phyloP scores from a whole-genome alignment of 1,284 basidiomycete species.

The Pisolithus thermaeus region DNA sequence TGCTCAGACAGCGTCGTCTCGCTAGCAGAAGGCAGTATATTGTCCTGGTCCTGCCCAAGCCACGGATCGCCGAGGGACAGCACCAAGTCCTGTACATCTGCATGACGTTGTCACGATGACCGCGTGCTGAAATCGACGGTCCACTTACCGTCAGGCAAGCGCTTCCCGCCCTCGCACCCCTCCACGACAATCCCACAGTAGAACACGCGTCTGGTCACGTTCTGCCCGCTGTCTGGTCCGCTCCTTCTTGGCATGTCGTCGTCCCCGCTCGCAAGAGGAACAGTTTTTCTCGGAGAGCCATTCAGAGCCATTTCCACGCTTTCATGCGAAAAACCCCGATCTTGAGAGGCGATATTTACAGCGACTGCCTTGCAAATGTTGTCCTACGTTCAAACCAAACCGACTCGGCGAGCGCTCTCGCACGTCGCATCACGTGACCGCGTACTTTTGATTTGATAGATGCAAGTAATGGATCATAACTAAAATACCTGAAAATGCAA shows the following conservation, averaged over 20 bases:
- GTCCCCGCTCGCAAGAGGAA: constrained; percentile 64
- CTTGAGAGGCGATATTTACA: too few species aligned
- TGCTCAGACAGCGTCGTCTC: constrained; percentile 32
- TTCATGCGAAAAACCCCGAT: constrained; percentile 15
- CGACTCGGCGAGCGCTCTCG: too few species aligned
- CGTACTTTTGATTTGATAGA: too few species aligned
- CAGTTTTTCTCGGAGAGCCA: constrained; percentile 63
- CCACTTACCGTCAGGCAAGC: constrained; percentile 60
- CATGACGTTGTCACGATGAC: not conserved
- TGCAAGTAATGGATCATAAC: too few species aligned
- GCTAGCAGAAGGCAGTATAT: constrained; percentile 36
- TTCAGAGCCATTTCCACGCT: constrained; percentile 35
- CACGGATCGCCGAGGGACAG: constrained; percentile 66
- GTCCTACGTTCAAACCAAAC: too few species aligned
- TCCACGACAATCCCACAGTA: constrained; percentile 80
- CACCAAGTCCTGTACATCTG: constrained; percentile 76
- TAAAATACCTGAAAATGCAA: too few species aligned
- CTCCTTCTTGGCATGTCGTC: constrained; percentile 39
- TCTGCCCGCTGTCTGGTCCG: constrained; percentile 23
- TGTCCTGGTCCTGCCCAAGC: constrained; percentile 36
- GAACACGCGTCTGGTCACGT: constrained; percentile 65
- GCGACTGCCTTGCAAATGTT: too few species aligned
- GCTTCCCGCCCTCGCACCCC: constrained; percentile 60
- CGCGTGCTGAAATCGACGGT: not conserved
- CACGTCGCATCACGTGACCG: not conserved